Evolutionary conservation across 1,284 basidiomycete genomes (phyloP).

Genomic region (Binderoboletus segoi): DNA sequence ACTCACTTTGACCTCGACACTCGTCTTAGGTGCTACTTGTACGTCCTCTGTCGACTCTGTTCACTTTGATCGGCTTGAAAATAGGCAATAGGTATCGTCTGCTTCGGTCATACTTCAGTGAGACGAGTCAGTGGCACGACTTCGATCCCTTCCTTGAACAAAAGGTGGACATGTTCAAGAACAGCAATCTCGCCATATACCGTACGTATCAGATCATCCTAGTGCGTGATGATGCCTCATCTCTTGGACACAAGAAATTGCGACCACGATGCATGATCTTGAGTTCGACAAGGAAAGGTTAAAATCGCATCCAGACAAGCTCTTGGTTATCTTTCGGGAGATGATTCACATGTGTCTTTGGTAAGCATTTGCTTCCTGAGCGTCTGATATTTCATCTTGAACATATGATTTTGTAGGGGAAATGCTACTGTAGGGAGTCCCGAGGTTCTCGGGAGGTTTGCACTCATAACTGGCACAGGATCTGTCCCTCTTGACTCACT

Average conservation of each 20-base stretch:
- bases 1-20: background rate
- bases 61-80: background rate
- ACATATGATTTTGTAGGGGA: slow-evolving; percentile 51
- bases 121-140: slow-evolving; percentile 71
- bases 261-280: slow-evolving; percentile 67
- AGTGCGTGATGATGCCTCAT: background rate
- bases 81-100: slow-evolving; percentile 72
- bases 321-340: slow-evolving; percentile 73
- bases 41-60: slow-evolving; percentile 21
- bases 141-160: slow-evolving; percentile 87
- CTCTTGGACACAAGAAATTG: slow-evolving; percentile 54
- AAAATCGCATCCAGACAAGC: slow-evolving; percentile 50
- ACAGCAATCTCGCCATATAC: slow-evolving; percentile 78
- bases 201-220: slow-evolving; percentile 44
- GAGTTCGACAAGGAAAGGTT: slow-evolving; percentile 51
- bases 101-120: slow-evolving; percentile 74
- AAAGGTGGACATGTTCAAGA: slow-evolving; percentile 84
- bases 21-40: slow-evolving; percentile 63
- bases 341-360: slow-evolving; percentile 91
- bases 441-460: background rate
- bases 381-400: background rate
- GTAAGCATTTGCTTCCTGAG: slow-evolving; percentile 39
- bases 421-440: slow-evolving; percentile 68
- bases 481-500: slow-evolving; percentile 79
- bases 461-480: slow-evolving; percentile 51